phyloP scores from a whole-genome alignment of 306 rosid genomes.

The Pachyrhizus erosus region DNA sequence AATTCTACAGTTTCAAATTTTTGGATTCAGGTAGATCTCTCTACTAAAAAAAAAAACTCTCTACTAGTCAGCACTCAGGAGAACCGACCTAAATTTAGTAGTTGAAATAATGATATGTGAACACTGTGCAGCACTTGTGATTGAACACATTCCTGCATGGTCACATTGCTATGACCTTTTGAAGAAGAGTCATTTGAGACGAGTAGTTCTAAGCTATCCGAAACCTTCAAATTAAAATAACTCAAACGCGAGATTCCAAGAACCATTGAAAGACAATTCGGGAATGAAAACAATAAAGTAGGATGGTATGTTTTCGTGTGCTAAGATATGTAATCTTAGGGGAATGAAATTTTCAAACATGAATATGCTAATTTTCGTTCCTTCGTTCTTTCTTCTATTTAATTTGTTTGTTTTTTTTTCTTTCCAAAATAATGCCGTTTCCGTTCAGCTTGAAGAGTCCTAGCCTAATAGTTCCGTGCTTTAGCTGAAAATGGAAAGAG shows the following conservation, averaged over 20 bases:
- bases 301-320: no score
- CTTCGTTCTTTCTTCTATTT: not conserved
- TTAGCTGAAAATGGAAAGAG: not conserved
- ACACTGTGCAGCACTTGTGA: not conserved
- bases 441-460: not conserved
- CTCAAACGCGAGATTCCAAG: not conserved
- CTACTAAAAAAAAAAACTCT: no score
- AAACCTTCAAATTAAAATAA: not conserved
- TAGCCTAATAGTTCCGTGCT: not conserved
- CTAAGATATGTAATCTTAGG: no score
- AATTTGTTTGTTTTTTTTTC: no score
- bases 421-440: not conserved
- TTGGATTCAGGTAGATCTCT: no score
- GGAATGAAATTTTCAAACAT: no score
- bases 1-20: no score
- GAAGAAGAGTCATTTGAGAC: not conserved
- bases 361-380: not conserved
- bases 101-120: no score
- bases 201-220: not conserved
- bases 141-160: not conserved
- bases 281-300: not conserved
- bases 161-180: not conserved
- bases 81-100: no score
- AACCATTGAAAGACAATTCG: not conserved
- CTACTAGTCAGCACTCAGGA: no score